Base-by-base conservation (phyloP, 495 filamentous ascomycete species). In the Penicillium fimorum region DNA sequence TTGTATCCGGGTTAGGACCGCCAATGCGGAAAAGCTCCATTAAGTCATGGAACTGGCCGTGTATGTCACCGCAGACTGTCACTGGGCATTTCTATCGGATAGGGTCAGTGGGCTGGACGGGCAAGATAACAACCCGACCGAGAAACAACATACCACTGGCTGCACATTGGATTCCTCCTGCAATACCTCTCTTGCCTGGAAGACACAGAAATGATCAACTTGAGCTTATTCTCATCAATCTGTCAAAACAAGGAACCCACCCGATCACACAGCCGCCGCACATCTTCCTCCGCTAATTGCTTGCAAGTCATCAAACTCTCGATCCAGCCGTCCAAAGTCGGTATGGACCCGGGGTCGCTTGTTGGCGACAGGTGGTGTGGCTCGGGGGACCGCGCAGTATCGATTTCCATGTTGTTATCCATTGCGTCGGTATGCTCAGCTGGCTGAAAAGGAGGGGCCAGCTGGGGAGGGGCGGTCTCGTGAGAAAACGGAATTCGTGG, bases 401-500 rank as follows among this genome's bases (percentile, higher is more conserved):
- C 79, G 60, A 96, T 92, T 72, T 98, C 94, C 94, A 98, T 98
- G 74, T 95, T 96, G 67, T 92, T 96, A 76, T 98, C 94, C 92
- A 96, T 96, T 59, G 58, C 27, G 57, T 49, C 45, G 54, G 62
- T 58, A 61, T 60, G 60, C 58, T 61, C 64, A 61, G 62, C 56
- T 65, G 60, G 51, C 50, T 58, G 53, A 44, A 61, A 60, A 68
- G 61, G 67, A 72, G 64, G 70, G 67, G 70, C 62, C 63, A 69
- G 61, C 61, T 66, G 68, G 62, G 63, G 63, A 70, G 69, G 71
- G 71, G 66, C 60, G 74, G 70, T 76, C 73, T 76, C 70, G 73
- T 76, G 72, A 72, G 72, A 61, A 55, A 54, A 54, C 43, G 56
- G 56, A 47, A 52, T 62, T 55, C 47, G 56, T 54, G 47, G 52